Conservation (phyloP, 1,139 yeast species). For the Geotrichum klebahnii region DNA sequence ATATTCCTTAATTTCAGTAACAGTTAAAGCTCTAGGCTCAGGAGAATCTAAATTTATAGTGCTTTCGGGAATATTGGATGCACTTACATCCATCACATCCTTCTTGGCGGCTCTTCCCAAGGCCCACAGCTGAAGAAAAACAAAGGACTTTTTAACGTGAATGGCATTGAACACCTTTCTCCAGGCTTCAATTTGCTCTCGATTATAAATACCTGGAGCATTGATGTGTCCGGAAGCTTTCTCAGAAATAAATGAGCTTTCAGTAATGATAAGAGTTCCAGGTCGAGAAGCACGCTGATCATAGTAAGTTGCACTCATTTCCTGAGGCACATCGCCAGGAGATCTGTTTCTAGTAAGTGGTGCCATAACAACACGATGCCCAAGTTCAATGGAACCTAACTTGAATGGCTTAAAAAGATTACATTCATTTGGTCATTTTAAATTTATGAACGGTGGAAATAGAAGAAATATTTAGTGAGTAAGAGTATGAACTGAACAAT, state of each 20-base stretch:
- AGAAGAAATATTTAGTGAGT: too few species aligned
- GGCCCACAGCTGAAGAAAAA: slow-evolving; percentile 57
- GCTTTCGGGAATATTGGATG: slow-evolving; percentile 27
- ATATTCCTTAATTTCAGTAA: slow-evolving; percentile 41
- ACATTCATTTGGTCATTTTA: too few species aligned
- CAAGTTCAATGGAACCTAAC: slow-evolving; percentile 32
- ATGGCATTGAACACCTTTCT: slow-evolving; percentile 47
- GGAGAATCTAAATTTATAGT: slow-evolving; percentile 21
- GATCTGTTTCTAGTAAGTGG: slow-evolving; percentile 49
- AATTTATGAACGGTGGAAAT: background rate
- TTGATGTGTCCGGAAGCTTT: slow-evolving; percentile 40
- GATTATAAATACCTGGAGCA: slow-evolving; percentile 54
- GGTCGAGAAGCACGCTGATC: slow-evolving; percentile 48
- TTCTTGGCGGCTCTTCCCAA: slow-evolving; percentile 55
- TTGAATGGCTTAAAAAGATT: slow-evolving; percentile 5
- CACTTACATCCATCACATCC: slow-evolving; percentile 41
- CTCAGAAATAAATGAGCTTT: slow-evolving; percentile 41
- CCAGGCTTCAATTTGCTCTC: slow-evolving; percentile 51
- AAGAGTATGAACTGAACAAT: too few species aligned
- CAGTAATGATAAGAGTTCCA: slow-evolving; percentile 49
- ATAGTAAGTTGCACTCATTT: slow-evolving; percentile 50
- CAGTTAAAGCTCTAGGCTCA: slow-evolving; percentile 38
- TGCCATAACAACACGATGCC: slow-evolving; percentile 46
- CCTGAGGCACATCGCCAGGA: slow-evolving; percentile 25
- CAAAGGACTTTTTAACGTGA: slow-evolving; percentile 51